A percentile compares a stretch with the other conserved stretches of the same genome.
These are phyloP conservation scores for Dothistroma septosporum DNA, from an alignment of 2,329 filamentous ascomycete species.

Conservation along the genomic window DNA sequence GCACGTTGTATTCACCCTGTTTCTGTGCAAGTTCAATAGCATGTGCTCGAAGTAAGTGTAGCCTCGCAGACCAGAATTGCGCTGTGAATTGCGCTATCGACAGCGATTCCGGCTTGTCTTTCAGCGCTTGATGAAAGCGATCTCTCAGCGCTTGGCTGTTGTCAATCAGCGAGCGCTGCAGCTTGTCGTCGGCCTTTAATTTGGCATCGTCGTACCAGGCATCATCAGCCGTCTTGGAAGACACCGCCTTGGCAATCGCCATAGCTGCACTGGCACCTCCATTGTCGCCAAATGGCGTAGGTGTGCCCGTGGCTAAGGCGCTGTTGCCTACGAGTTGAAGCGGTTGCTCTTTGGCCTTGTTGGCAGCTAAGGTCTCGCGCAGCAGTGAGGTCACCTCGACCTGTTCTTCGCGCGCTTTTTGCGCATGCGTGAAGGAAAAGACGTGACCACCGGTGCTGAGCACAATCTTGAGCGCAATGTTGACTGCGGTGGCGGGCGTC, in stretches of 20 bases:
- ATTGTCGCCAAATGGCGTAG: constrained; percentile 16
- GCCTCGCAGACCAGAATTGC: constrained; percentile 91
- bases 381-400: constrained; percentile 79
- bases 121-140: constrained; percentile 80
- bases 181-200: constrained; percentile 70
- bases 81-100: constrained; percentile 75
- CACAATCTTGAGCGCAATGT: constrained; percentile 92
- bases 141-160: constrained; percentile 68
- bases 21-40: constrained; percentile 84
- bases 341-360: constrained; percentile 51
- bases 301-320: constrained; percentile 16
- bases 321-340: constrained; percentile 35
- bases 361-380: constrained; percentile 68
- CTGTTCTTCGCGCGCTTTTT: constrained; percentile 74
- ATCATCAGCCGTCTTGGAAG: constrained; percentile 47
- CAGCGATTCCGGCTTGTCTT: constrained; percentile 79
- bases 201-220: constrained; percentile 76
- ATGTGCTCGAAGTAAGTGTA: constrained; percentile 81
- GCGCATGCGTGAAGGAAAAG: constrained; percentile 80
- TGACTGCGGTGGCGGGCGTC: constrained; percentile 79
- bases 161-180: constrained; percentile 85
- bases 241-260: constrained; percentile 70
- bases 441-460: constrained; percentile 72
- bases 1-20: constrained; percentile 86
- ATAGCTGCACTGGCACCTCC: constrained; percentile 51